These are phyloP conservation scores for Xylaria sp. DNA, from an alignment of 2,329 filamentous ascomycete genomes.

Conservation along the genomic window DNA sequence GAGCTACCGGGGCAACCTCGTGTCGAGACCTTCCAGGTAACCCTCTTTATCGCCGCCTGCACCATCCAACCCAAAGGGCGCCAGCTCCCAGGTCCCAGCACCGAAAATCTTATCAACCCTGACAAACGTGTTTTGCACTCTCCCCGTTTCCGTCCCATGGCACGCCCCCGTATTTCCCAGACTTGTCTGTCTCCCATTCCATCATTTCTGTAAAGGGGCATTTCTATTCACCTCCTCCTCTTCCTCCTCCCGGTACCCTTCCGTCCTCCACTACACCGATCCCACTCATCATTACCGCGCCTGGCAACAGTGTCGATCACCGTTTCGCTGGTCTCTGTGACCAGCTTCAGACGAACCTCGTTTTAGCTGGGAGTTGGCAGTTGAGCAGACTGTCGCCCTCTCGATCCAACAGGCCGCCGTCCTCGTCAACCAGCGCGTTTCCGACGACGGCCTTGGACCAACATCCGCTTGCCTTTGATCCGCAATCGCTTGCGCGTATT, in stretches of 20 bases:
- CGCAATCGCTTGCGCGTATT: background rate
- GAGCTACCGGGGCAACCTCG: no score
- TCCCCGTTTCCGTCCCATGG: conserved; percentile 16
- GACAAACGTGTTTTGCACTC: conserved; percentile 21
- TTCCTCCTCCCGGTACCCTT: conserved; percentile 1
- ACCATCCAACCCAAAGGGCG: conserved; percentile 5
- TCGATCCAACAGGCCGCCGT: background rate
- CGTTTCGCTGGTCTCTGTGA: conserved; percentile 19
- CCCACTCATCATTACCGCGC: background rate
- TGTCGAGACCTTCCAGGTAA: no score
- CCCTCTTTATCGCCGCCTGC: conserved; percentile 3
- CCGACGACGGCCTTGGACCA: background rate
- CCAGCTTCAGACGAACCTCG: conserved; percentile 22
- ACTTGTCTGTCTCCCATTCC: conserved; percentile 7
- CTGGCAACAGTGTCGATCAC: conserved; percentile 12
- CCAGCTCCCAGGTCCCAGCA: conserved; percentile 1
- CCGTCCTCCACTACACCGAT: background rate
- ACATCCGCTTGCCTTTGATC: background rate
- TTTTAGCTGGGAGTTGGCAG: background rate
- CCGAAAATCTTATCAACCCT: conserved; percentile 28
- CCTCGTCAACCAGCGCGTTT: background rate
- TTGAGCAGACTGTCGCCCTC: conserved; percentile 16
- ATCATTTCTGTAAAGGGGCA: conserved; percentile 21
- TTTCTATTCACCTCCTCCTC: background rate
- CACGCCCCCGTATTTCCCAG: conserved; percentile 9